Base-by-base conservation (phyloP, 2,329 filamentous ascomycete genomes). In the Davidsoniella virescens region DNA sequence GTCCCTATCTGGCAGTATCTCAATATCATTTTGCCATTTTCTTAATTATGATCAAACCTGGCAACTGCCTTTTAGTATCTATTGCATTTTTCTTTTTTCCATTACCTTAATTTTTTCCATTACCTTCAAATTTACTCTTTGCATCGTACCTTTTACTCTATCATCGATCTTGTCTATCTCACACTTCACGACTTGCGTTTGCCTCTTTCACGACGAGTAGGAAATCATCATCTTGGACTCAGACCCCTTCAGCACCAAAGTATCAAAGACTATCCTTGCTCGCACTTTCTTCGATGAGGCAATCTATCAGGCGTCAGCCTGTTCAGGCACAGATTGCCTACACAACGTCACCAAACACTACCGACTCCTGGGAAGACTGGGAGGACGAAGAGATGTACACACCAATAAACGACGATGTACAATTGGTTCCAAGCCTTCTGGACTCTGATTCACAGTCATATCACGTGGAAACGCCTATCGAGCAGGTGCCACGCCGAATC, bases 311-410 rank as follows among this genome's bases (percentile, higher is more conserved):
- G 8, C 42, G 10, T 10, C 42, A 44, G 23, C 18, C 38, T 40
- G 17, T 18, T 9, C 38, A 16, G 17, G 38, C n/a, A 16, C 18
- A 26, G 29, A 25, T 16, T 16, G 33, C 18, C 18, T 33, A 20
- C 8, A 18, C 36, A 10, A 38, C 17, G 33, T 43, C 25, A 25
- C 38, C 17, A 12, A 47, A 25, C 14, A 38, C n/a, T 12, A 38
- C 38, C 12, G 69, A 73, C 7, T 46, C 51, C 4, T 73, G 71
- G 71, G 71, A 74, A 53, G 69, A 73, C 25, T 75, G 71, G 71
- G 68, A 71, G 50, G 70, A 72, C 54, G 69, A 73, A 33, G 53
- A 48, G 10, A 50, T 51, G 8, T 47, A 52, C 23, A 54, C 54
- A 8, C 54, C 54, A 49, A 63, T 67, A 17, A 58, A 63, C 18